Evolutionary conservation across 352 stramenopile species (phyloP), one percentile per base, ranked within the genome.

Genomic region (Pythium guiyangense): DNA sequence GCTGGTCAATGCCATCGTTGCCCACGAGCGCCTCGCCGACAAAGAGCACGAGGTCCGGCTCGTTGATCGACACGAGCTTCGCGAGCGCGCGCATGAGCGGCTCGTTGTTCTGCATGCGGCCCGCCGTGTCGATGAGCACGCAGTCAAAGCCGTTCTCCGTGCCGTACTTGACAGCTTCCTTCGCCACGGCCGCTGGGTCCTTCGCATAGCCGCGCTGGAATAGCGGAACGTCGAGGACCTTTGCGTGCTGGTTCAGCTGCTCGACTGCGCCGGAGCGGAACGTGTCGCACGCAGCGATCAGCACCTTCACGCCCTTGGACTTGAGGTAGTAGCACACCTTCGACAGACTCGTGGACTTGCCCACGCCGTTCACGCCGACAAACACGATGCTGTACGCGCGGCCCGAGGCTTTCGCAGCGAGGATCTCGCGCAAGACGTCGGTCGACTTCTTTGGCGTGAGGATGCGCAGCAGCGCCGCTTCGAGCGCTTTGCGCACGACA

Each of bases 261-360:
- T 99, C 97, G 17, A 99, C 97, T 18, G 97, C 97, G 47, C 97
- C 97, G 18, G 94, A 98, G 39, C 97, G 91, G 79, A 99, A 99
- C 2, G 97, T 99, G 76, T 99, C 97, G 61, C 97, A 99, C 2
- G 97, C 97, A 46, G 96, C 96, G 35, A 99, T 94, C 61, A 99
- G 77, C 29, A 97, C 84, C 48, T 97, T 97, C 56, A 98, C 78
- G 44, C 96, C 96, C 67, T 99, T 98, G 14, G 88, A 91, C 73
- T 99, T 98, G 45, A 99, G 84, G 71, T 99, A 99, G 78, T 99
- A 99, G 58, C 93, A 97, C 57, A 99, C 92, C 71, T 99, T 99
- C 50, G 97, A 97, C 44, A 99, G 74, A 58, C 86, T 98, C 8
- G 97, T 99, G n/a, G 90, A 98, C 74, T 99, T 99, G 59, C 97